Evolutionary conservation across 2,329 filamentous ascomycete genomes (phyloP).

Genomic region (Colletotrichum magnum): DNA sequence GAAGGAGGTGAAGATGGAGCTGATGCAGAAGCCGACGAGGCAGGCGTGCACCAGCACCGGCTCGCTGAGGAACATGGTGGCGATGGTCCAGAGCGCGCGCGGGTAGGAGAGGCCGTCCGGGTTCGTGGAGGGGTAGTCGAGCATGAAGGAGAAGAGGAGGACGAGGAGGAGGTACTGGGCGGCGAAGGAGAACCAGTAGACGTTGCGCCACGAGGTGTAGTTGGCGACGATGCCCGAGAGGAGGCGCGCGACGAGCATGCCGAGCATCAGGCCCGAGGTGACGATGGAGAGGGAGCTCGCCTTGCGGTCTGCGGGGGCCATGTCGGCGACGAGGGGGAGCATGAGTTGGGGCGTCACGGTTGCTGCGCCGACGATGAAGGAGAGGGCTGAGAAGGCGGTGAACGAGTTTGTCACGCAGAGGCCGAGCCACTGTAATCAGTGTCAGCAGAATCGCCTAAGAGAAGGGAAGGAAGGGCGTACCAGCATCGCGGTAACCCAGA

Average conservation of each 20-base stretch:
- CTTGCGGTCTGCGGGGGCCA: slow-evolving; percentile 77
- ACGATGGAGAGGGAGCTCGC: slow-evolving; percentile 81
- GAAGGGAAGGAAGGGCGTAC: slow-evolving; percentile 57
- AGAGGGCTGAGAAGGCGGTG: slow-evolving; percentile 75
- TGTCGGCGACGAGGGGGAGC: slow-evolving; percentile 85
- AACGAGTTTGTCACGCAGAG: slow-evolving; percentile 79
- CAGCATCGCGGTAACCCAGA: slow-evolving; percentile 77
- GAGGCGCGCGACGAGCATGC: slow-evolving; percentile 81
- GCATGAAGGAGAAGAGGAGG: slow-evolving; percentile 81
- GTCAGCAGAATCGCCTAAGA: too few species aligned
- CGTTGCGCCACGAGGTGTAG: slow-evolving; percentile 80
- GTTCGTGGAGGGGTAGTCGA: slow-evolving; percentile 84
- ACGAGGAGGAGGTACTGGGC: slow-evolving; percentile 77
- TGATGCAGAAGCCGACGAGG: slow-evolving; percentile 74
- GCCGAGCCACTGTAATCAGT: slow-evolving; percentile 64
- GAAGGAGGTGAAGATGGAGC: slow-evolving; percentile 65
- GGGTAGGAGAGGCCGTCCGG: slow-evolving; percentile 75
- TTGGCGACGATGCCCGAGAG: slow-evolving; percentile 82
- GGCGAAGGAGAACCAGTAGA: slow-evolving; percentile 84
- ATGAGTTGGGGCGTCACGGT: slow-evolving; percentile 86
- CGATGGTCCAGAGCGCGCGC: slow-evolving; percentile 74
- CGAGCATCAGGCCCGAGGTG: slow-evolving; percentile 81
- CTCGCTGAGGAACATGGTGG: slow-evolving; percentile 73
- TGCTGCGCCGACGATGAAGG: slow-evolving; percentile 81
- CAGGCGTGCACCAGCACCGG: slow-evolving; percentile 80